These are phyloP conservation scores for Thielaviopsis euricoi DNA, from an alignment of 2,329 filamentous ascomycete species.

Conservation along the genomic window DNA sequence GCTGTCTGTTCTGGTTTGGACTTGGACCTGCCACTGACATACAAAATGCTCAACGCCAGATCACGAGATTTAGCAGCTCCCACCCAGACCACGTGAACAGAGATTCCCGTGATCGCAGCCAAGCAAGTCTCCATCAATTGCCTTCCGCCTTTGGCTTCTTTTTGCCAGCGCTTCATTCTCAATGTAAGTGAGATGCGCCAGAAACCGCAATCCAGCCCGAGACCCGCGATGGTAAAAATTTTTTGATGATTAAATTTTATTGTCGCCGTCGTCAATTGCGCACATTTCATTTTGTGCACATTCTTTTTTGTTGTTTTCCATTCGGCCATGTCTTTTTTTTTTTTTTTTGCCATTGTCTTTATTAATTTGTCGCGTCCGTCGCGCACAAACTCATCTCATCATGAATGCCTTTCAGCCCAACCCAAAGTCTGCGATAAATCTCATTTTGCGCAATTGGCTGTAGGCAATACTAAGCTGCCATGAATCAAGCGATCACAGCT, in stretches of 20 bases:
- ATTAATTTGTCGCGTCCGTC: conserved; percentile 1
- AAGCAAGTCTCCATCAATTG: not conserved
- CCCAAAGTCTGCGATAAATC: not conserved
- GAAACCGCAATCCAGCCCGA: not conserved
- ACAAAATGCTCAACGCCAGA: conserved; percentile 21
- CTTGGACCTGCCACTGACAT: not conserved
- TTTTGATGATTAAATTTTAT: not conserved
- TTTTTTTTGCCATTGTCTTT: not conserved
- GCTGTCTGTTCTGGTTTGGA: not conserved
- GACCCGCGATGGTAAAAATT: not conserved
- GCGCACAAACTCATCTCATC: not conserved
- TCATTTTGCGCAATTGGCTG: not conserved
- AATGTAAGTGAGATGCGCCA: conserved; percentile 4
- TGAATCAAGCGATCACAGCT: not conserved
- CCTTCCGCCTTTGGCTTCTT: not conserved
- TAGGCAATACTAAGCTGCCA: not conserved
- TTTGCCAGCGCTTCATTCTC: conserved; percentile 13
- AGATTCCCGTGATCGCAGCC: conserved; percentile 25
- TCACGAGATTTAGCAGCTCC: conserved; percentile 28
- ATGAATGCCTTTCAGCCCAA: not conserved
- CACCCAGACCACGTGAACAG: conserved; percentile 28
- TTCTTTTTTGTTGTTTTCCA: not conserved
- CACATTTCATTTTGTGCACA: not conserved
- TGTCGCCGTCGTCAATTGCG: not conserved
- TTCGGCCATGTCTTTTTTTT: no score